Evolutionary conservation across 495 filamentous ascomycete species (phyloP).

Genomic region (Eremomyces bilateralis): DNA sequence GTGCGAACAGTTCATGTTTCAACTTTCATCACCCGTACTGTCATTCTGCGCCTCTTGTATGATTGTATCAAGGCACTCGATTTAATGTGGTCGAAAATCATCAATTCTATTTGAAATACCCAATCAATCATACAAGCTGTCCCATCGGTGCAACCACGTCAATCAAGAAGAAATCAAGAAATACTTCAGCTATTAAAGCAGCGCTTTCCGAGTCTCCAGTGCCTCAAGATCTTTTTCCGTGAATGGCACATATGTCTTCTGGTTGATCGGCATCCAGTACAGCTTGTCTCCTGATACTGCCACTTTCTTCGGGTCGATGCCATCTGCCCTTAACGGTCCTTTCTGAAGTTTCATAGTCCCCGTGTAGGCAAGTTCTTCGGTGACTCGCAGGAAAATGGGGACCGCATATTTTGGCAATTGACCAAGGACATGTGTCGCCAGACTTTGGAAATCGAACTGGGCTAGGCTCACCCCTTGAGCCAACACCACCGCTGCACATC

Average conservation of each 20-base stretch:
- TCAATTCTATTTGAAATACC: too few relatives aligned
- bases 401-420: conserved; percentile 17
- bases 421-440: conserved; percentile 12
- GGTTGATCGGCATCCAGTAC: conserved; percentile 13
- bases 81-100: too few relatives aligned
- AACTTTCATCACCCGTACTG: too few relatives aligned
- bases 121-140: too few relatives aligned
- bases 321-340: conserved; percentile 9
- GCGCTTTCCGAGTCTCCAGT: too few relatives aligned
- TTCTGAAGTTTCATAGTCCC: conserved; percentile 14
- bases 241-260: conserved; percentile 13
- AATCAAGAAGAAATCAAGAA: too few relatives aligned
- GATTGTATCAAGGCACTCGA: too few relatives aligned
- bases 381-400: conserved; percentile 16
- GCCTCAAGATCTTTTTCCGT: conserved; percentile 10
- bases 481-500: conserved; percentile 9
- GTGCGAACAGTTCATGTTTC: too few relatives aligned
- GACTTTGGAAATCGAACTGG: conserved; percentile 6
- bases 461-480: conserved; percentile 5
- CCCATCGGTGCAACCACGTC: too few relatives aligned
- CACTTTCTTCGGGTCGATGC: conserved; percentile 8
- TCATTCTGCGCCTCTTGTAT: too few relatives aligned
- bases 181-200: too few relatives aligned
- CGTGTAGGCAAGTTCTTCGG: conserved; percentile 12
- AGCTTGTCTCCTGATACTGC: conserved; percentile 7